Base-by-base conservation (phyloP, 768 basidiomycete species). In the Suillus brevipes region DNA sequence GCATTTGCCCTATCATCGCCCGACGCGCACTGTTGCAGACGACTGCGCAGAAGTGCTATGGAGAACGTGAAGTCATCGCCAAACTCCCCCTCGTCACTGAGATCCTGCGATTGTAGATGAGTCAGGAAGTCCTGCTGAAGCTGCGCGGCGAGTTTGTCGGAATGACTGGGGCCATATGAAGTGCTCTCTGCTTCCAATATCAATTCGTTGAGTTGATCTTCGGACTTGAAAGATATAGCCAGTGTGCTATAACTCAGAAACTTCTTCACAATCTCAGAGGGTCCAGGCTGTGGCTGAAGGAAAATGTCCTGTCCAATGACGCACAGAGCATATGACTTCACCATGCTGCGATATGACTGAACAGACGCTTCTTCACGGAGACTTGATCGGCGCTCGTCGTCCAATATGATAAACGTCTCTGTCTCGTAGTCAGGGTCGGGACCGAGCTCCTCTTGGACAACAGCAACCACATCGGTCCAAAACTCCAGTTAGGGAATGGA, bases 61-160 rank as follows among this genome's bases (percentile, higher is more conserved):
- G 90, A 89, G 75, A 94, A 97, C 7, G 87, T 77, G 71, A 94
- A 98, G 61, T 84, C 82, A 60, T 92, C 88, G 0, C 96, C 95
- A 66, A 90, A 92, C 47, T 90, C 87, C 52, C 94, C 88, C 66
- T 91, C 86, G 3, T 84, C 80, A 14, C 84, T 63, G 1, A 89
- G 84, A n/a, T 85, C 84, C 40, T 87, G 86, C 0, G 82, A 80
- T 59, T 85, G 86, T 28, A 95, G 78, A 37, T 89, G 85, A 45
- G 88, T 85, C 37, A 95, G 74, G 72, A 90, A 90, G 16, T 81
- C 72, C 1, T 70, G 71, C 25, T 81, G 78, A 40, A 94, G 75
- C 40, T 82, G 75, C 13, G 81, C 80, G 12, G 80, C 71, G 38
- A 94, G 78, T 10, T 79, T 78, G 63, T 91, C 89, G 67, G 95